Base-by-base conservation (phyloP, 2,329 filamentous ascomycete species). In the Fusarium sacchari region DNA sequence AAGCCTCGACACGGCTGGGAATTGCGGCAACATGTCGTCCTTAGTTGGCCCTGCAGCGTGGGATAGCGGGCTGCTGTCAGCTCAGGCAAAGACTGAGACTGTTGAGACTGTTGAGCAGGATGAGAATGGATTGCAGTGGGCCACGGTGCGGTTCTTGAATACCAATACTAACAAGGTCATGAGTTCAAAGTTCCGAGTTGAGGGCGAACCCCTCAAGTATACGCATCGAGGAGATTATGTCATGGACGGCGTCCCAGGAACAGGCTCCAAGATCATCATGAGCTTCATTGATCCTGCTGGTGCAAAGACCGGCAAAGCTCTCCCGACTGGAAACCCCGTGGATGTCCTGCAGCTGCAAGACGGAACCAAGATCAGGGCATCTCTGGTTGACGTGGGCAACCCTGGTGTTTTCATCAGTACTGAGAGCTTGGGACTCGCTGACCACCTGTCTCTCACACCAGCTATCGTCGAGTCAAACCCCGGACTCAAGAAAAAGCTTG, bases 21-120 rank as follows among this genome's bases (percentile, higher is more conserved):
- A 94, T 75, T 94, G 92, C 78, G 92, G 92, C n/a, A 94, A 94
- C 79, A 92, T 94, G 90, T 89, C 86, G 11, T 86, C 88, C 44
- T 87, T 89, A 0, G 87, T 94, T 50, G 93, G 92, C 0, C 92
- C 92, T 0, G 75, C 77, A 47, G 78, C 77, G 6, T 81, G 80
- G 78, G 81, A 83, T 56, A 71, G 75, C 67, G 80, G 79, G 17
- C 60, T 82, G 61, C 58, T 81, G 11, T 42, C 60, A 18, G 59
- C 63, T 2, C 69, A 69, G 15, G 42, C 57, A 8, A 69, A 69
- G 14, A 39, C n/a, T n/a, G n/a, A n/a, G n/a, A n/a, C n/a, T n/a
- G n/a, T n/a, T n/a, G n/a, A n/a, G n/a, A n/a, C 46, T 12, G 63
- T 72, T 17, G 67, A 79, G 53, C 36, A 37, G 32, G 79, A 77